Base-by-base conservation (phyloP, 139 green algal species). In the Closterium sp. region DNA sequence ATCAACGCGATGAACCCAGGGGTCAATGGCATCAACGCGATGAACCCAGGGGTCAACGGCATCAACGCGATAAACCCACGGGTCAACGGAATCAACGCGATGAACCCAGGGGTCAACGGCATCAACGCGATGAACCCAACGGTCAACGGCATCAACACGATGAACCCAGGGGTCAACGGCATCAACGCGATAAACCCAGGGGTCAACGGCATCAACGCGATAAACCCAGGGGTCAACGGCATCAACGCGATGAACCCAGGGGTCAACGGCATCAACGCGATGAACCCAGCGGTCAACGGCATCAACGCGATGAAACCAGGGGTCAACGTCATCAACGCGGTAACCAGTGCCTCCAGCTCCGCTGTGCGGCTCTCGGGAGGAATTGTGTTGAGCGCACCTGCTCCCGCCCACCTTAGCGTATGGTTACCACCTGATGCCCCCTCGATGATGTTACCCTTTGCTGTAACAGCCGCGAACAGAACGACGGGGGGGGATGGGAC, bases 361-460 rank as follows among this genome's bases (percentile, higher is more conserved):
- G 25, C 35, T n/a, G 89, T 88, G 25, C 1, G 23, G n/a, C 33
- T 86, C 21, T 33, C 31, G 31, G 69, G 69, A 0, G 89, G 89
- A 3, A 21, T n/a, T 16, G 38, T 90, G 19, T 35, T 76, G 31
- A 87, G 33, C 32, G 38, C 34, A 25, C 88, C 88, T 88, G 88
- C 88, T 16, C 23, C 19, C 30, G 88, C 33, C 55, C 55, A 87
- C 4, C 34, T 36, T 4, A 33, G 33, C 3, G 88, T 88, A 9
- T 85, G 35, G 43, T 91, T 91, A 5, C 38, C 38, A 2, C 88
- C 88, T 23, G 35, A 87, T 33, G 89, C 89, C 4, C 89, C 88
- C 64, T 91, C 88, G 3, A 88, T 81, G 19, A 91, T 91, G 66
- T 87, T 88, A 33, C 88, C 88, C 33, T 91, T 25, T 31, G 33